Evolutionary conservation across 2,329 filamentous ascomycete genomes (phyloP).

Genomic region (Neobulgaria alba): DNA sequence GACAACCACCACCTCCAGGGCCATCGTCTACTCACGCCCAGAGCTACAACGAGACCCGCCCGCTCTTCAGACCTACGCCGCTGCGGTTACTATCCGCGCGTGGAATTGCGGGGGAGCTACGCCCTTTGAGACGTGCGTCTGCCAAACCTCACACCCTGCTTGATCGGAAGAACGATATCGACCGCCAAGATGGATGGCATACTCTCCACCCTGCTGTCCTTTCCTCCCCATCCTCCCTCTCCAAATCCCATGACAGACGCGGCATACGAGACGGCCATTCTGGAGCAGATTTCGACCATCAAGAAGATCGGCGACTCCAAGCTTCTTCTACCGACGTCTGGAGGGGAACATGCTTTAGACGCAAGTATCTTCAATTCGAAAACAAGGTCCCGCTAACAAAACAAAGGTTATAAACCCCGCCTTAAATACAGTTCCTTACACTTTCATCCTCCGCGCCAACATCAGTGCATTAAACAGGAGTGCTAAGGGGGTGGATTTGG

Average conservation of each 20-base stretch:
- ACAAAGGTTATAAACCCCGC: slow-evolving; percentile 38
- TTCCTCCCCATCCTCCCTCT: slow-evolving; percentile 32
- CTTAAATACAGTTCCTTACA: slow-evolving; percentile 50
- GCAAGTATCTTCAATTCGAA: slow-evolving; percentile 19
- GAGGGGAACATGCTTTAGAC: slow-evolving; percentile 31
- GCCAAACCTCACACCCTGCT: no score
- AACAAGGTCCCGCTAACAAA: slow-evolving; percentile 8
- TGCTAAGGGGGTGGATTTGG: slow-evolving; percentile 13
- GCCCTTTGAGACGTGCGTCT: no score
- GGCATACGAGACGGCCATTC: slow-evolving; percentile 36
- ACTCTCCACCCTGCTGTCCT: slow-evolving; percentile 31
- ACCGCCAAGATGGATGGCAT: slow-evolving; percentile 27
- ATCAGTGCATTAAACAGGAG: slow-evolving; percentile 33
- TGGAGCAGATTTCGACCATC: slow-evolving; percentile 30
- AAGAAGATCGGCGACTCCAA: slow-evolving; percentile 30
- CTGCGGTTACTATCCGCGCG: no score
- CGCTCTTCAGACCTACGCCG: no score
- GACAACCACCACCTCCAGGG: no score
- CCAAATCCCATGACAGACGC: slow-evolving; percentile 29
- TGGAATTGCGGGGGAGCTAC: no score
- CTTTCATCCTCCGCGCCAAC: slow-evolving; percentile 43
- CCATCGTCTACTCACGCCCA: no score
- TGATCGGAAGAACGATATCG: not conserved
- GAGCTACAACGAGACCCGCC: no score
- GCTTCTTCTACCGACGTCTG: slow-evolving; percentile 27